These are phyloP conservation scores for Serpula lacrymans DNA, from an alignment of 768 basidiomycete genomes.

Conservation along the genomic window DNA sequence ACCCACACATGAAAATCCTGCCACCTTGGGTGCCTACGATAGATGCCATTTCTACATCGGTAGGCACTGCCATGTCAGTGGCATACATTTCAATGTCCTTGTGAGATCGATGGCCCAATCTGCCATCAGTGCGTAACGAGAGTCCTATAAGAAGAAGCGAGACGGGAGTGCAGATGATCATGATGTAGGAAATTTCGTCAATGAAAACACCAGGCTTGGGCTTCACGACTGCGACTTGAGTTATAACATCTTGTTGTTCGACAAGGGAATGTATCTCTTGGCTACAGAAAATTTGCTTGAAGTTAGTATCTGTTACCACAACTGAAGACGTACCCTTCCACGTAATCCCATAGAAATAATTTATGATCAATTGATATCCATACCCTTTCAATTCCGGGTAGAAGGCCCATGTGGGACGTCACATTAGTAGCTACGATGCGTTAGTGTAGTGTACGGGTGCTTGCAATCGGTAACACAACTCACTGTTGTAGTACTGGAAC, in stretches of 20 bases:
- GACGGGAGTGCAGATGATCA: constrained; percentile 87
- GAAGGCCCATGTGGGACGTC: constrained; percentile 82
- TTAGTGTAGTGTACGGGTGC: constrained; percentile 9
- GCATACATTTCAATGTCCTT: constrained; percentile 87
- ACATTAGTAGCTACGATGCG: constrained; percentile 54
- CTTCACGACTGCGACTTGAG: constrained; percentile 82
- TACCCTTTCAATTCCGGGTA: constrained; percentile 90
- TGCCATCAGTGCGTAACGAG: constrained; percentile 43
- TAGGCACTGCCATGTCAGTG: constrained; percentile 76
- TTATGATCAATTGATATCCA: constrained; percentile 96
- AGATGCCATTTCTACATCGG: constrained; percentile 83
- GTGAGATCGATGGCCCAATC: constrained; percentile 36
- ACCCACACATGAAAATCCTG: constrained; percentile 87
- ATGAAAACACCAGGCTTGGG: constrained; percentile 87
- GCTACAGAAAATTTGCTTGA: constrained; percentile 34
- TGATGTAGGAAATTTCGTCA: constrained; percentile 84
- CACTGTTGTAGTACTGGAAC: constrained; percentile 77
- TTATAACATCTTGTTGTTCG: constrained; percentile 87
- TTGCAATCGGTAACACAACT: too few relatives aligned
- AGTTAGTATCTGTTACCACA: not conserved
- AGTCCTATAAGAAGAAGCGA: constrained; percentile 85
- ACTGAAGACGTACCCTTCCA: constrained; percentile 68
- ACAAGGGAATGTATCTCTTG: constrained; percentile 90
- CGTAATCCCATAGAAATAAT: constrained; percentile 95
- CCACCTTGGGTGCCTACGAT: constrained; percentile 79